A percentile compares a stretch with the other conserved stretches of the same genome.
Evolutionary conservation across 768 basidiomycete genomes (phyloP).

Genomic region (Chlorophyllum brunneum): DNA sequence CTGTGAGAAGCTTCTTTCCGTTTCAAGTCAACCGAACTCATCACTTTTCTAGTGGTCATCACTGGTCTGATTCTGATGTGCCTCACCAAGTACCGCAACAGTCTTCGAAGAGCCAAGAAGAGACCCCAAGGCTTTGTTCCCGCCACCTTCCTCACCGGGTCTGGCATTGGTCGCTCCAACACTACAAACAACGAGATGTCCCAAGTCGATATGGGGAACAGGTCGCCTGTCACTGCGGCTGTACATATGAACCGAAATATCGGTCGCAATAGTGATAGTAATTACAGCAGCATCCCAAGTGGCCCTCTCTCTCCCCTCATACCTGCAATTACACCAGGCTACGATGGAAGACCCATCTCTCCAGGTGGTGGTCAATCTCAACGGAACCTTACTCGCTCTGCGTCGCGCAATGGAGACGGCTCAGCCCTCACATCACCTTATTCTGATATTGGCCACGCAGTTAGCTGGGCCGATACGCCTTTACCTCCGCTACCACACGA

Average conservation of each 20-base stretch:
- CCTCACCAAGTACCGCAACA: constrained; percentile 16
- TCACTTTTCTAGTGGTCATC: constrained; percentile 18
- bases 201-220: neutral
- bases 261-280: neutral
- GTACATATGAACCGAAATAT: constrained; percentile 4
- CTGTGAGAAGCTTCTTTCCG: constrained; percentile 8
- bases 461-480: neutral
- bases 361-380: neutral
- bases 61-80: constrained; percentile 17
- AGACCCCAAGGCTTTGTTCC: constrained; percentile 18
- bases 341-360: neutral
- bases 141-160: constrained; percentile 13
- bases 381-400: neutral
- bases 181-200: constrained; percentile 9
- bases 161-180: constrained; percentile 8
- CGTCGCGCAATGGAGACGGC: constrained; percentile 1
- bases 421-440: constrained; percentile 11
- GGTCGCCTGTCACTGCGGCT: neutral
- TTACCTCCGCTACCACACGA: constrained; percentile 5
- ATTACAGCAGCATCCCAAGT: neutral
- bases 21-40: neutral
- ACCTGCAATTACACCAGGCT: constrained; percentile 5
- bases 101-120: constrained; percentile 19
- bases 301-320: constrained; percentile 4
- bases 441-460: neutral